Percentiles rank a stretch among this genome's conserved stretches.
These are phyloP conservation scores for Agaricales sp. DNA, from an alignment of 1,284 basidiomycete species.

Conservation along the genomic window DNA sequence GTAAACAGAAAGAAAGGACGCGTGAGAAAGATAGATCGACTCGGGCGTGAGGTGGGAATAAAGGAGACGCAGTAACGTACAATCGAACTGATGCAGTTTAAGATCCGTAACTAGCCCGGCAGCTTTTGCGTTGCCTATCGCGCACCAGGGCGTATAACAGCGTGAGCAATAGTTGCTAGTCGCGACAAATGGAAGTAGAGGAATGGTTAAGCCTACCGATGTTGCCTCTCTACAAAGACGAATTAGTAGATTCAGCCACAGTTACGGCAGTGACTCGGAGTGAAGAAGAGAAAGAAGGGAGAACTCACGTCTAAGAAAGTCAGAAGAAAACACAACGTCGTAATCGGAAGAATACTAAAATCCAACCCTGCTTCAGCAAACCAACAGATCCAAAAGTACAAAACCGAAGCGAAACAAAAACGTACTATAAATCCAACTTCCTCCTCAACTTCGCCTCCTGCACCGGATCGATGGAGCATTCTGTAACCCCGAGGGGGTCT, in stretches of 20 bases:
- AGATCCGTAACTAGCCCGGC: constrained; percentile 6
- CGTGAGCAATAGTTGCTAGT: too few relatives aligned
- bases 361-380: neutral
- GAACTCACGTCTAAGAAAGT: constrained; percentile 8
- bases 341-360: constrained; percentile 6
- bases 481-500: too few relatives aligned
- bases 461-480: constrained; percentile 7
- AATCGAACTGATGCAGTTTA: constrained; percentile 6
- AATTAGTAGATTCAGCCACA: neutral
- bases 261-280: too few relatives aligned
- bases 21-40: neutral
- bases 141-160: neutral
- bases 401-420: neutral
- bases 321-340: constrained; percentile 4
- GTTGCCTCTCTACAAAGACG: neutral
- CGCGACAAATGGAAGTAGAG: neutral
- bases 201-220: neutral
- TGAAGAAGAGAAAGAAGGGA: neutral
- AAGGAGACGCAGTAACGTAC: neutral
- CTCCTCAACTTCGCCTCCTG: constrained; percentile 7
- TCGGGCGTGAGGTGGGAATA: neutral
- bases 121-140: constrained; percentile 3
- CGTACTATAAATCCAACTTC: constrained; percentile 3
- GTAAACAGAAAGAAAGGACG: neutral
- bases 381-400: neutral